phyloP scores from a whole-genome alignment of 179 eudicot genomes.

The Silene noctiflora region DNA sequence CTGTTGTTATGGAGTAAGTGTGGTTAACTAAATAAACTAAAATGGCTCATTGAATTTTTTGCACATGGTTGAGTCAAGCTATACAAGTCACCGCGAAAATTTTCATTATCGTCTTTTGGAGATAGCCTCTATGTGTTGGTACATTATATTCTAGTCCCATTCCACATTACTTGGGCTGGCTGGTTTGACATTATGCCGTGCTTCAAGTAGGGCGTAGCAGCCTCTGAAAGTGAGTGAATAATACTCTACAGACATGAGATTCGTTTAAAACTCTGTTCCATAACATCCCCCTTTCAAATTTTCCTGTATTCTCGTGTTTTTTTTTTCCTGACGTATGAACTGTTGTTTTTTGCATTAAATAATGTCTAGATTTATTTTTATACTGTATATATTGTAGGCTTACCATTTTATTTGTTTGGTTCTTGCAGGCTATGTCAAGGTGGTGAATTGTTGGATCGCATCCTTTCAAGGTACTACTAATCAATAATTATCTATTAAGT shows the following conservation, averaged over 20 bases:
- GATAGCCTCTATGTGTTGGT: too few species aligned
- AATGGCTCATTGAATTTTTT: too few species aligned
- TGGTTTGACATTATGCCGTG: background rate
- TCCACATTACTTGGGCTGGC: background rate
- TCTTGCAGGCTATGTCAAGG: slow-evolving; percentile 75
- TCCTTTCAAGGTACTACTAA: slow-evolving; percentile 66
- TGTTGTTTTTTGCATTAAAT: too few species aligned
- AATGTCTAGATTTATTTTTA: background rate
- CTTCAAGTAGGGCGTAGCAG: background rate
- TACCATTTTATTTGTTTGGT: slow-evolving; percentile 10
- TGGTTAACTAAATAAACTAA: background rate
- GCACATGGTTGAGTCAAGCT: too few species aligned
- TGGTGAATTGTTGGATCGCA: slow-evolving; percentile 79
- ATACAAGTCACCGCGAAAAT: too few species aligned
- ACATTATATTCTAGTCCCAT: background rate
- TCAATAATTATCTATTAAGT: background rate
- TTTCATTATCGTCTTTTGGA: too few species aligned
- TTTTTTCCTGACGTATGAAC: too few species aligned
- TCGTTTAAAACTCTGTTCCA: background rate
- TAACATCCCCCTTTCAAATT: background rate
- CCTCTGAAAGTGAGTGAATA: background rate
- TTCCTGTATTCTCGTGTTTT: too few species aligned
- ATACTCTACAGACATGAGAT: too few species aligned
- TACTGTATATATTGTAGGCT: slow-evolving; percentile 2
- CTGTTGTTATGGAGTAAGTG: slow-evolving; percentile 33